Base-by-base conservation (phyloP, 176 grass and related monocot species). In the Musa acuminata region DNA sequence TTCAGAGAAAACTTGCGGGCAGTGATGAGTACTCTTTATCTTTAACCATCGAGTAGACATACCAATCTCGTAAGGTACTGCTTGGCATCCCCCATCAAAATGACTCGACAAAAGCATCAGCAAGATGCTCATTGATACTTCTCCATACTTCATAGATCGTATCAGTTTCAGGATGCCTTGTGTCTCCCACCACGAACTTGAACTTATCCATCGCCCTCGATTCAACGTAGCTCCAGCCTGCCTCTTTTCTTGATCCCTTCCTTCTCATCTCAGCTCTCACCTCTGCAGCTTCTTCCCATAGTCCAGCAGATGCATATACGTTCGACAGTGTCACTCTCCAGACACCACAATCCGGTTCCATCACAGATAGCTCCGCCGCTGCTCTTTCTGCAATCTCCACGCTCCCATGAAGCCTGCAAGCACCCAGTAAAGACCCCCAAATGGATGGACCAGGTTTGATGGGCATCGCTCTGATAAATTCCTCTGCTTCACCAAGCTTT, bases 261-360 rank as follows among this genome's bases (percentile, higher is more conserved):
- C 49, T 85, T 74, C 64, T 89, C 90, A 89, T 92, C 77, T 82
- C 87, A 83, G 84, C 67, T 78, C 87, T 87, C 79, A 87, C 73
- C 71, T 64, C 79, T 77, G 87, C 79, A 63, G 77, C 78, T 69
- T 92, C 87, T 72, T 80, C 76, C 82, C 82, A 92, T 64, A 84
- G 75, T 52, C 84, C 84, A 83, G 53, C 73, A 11, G 35, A 78
- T 1, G 84, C 90, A 20, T 87, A 92, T 12, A 82, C 74, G 79
- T 92, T 92, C 49, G 90, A 84, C 51, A 87, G 82, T 68, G 81
- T 81, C 8, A 89, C 90, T 79, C 83, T 89, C 90, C 90, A 89
- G 67, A 84, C 84, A 67, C 83, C 69, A 64, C 87, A 87, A 26
- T 89, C 77, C 1, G 87, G 87, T 58, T 89, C 84, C 62, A 89